Conservation (phyloP, 2,329 filamentous ascomycete species). For the Ilyonectria destructans region DNA sequence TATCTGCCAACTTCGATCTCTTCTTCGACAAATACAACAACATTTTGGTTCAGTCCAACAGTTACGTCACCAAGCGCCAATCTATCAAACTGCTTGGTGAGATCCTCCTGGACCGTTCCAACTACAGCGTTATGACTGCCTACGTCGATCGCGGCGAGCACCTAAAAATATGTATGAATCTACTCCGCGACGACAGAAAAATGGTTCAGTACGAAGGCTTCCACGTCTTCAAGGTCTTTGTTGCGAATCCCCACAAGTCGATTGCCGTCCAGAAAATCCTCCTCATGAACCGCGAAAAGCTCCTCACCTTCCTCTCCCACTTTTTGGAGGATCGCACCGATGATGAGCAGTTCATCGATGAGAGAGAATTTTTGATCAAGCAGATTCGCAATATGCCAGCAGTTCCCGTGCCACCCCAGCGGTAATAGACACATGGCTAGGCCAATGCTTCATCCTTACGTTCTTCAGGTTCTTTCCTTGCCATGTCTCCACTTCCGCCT, state of each 20-base stretch:
- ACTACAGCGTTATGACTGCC: conserved; percentile 98
- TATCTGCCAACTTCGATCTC: conserved; percentile 90
- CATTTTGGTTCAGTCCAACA: conserved; percentile 89
- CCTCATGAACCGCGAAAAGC: conserved; percentile 94
- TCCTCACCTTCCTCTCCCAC: conserved; percentile 89
- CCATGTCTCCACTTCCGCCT: background rate
- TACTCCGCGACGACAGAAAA: conserved; percentile 93
- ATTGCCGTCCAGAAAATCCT: conserved; percentile 94
- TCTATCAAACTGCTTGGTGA: conserved; percentile 98
- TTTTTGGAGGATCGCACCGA: conserved; percentile 97
- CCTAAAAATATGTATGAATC: conserved; percentile 98
- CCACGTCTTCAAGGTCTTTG: conserved; percentile 99
- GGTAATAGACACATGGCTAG: conserved; percentile 48
- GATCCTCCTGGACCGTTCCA: conserved; percentile 92
- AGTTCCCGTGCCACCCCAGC: conserved; percentile 69
- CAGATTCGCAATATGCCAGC: conserved; percentile 84
- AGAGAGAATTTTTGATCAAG: conserved; percentile 96
- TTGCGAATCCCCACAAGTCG: conserved; percentile 99
- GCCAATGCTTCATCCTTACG: background rate
- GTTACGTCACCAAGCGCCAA: conserved; percentile 97
- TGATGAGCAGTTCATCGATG: conserved; percentile 98
- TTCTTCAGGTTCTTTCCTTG: conserved; percentile 7
- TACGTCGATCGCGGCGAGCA: conserved; percentile 97
- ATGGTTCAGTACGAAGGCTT: conserved; percentile 99
- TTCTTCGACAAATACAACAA: conserved; percentile 96